Percentiles rank a stretch among this genome's conserved stretches.
Evolutionary conservation across 257 asterid species (phyloP).

Genomic region (Cruciata laevipes): DNA sequence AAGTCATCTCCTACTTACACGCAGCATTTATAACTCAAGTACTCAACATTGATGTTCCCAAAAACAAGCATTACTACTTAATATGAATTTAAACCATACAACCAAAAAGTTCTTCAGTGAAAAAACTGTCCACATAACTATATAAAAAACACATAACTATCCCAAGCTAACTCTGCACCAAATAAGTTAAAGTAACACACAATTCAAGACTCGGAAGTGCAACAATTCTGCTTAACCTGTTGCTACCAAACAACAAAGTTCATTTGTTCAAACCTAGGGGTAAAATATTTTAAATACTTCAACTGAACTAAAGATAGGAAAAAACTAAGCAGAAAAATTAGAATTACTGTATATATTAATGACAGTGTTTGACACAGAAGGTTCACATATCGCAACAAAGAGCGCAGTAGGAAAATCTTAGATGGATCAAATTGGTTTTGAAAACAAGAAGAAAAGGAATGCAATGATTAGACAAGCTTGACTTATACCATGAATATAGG

Average conservation of each 20-base stretch:
- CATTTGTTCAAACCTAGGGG: neutral
- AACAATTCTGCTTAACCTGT: neutral
- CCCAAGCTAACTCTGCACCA: neutral
- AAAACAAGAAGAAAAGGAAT: neutral
- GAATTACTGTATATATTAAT: neutral
- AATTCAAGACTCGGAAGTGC: neutral
- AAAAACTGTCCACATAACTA: too few species aligned
- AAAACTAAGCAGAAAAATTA: neutral
- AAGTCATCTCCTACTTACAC: neutral
- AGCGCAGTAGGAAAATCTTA: neutral
- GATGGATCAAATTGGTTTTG: neutral
- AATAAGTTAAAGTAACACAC: neutral
- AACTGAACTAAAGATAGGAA: neutral
- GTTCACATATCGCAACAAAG: neutral
- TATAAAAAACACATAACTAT: neutral
- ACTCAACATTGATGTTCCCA: neutral
- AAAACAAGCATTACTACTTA: neutral
- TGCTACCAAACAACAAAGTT: neutral
- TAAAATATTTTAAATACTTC: neutral
- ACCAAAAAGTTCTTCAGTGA: neutral
- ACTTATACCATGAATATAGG: neutral
- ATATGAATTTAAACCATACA: neutral
- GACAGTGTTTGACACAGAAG: neutral
- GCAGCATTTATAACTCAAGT: neutral
- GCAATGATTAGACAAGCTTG: neutral